Evolutionary conservation across 2,329 filamentous ascomycete genomes (phyloP).

Genomic region (Aspergillus thermomutatus): DNA sequence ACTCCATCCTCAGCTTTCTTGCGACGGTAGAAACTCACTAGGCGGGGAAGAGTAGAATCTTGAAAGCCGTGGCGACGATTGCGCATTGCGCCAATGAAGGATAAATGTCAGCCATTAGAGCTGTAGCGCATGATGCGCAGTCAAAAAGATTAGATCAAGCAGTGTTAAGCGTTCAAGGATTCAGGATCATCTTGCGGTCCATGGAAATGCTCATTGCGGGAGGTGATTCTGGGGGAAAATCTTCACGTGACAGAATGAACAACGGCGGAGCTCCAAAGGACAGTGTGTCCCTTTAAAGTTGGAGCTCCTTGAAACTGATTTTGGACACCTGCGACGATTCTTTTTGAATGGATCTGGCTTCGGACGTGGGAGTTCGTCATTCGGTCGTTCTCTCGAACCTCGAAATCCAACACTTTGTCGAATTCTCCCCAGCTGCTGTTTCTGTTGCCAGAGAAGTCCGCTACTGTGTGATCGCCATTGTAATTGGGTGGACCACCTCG

Average conservation of each 20-base stretch:
- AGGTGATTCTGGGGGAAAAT: not conserved
- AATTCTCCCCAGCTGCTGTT: conserved; percentile 49
- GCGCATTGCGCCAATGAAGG: conserved; percentile 88
- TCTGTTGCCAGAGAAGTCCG: conserved; percentile 51
- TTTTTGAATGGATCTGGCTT: conserved; percentile 35
- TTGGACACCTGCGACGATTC: not conserved
- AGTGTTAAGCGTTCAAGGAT: not conserved
- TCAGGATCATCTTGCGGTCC: not conserved
- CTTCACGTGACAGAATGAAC: not conserved
- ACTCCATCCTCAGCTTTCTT: not conserved
- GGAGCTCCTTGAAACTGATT: not conserved
- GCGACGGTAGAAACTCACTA: conserved; percentile 63
- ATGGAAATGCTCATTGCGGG: conserved; percentile 1
- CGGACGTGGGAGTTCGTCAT: conserved; percentile 45
- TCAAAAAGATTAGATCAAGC: conserved; percentile 2
- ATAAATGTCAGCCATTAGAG: conserved; percentile 71
- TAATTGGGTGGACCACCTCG: conserved; percentile 46
- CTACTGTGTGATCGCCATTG: conserved; percentile 48
- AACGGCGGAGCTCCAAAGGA: conserved; percentile 3
- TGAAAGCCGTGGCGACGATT: conserved; percentile 80
- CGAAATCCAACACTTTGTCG: conserved; percentile 50
- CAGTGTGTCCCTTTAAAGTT: conserved; percentile 16
- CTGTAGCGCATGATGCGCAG: conserved; percentile 22
- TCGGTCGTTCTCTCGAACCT: conserved; percentile 41
- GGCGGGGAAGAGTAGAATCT: conserved; percentile 86